Evolutionary conservation across 108 stramenopile species (phyloP), one percentile per base, ranked within the genome.

Genomic region (Cyclotella kingstonii): DNA sequence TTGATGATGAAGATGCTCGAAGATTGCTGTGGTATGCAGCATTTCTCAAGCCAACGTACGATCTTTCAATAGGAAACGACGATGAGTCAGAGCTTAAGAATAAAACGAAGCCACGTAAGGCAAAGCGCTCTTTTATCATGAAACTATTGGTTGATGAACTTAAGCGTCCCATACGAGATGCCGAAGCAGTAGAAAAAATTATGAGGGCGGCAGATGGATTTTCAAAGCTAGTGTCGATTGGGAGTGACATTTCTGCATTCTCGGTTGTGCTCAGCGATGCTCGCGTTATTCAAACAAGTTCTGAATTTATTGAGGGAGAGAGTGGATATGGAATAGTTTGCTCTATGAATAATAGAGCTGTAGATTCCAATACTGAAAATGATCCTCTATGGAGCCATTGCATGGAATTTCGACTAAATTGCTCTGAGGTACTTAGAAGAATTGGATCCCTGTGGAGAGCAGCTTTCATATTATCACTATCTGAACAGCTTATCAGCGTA

Each of bases 11-110:
- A 22, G 84, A 93, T 45, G 68, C 80, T n/a, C 63, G 87, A n/a
- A 73, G 91, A 42, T 59, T 87, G 29, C 54, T 93, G 12, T 93
- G 91, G 87, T 93, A 93, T 66, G 86, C 86, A 46, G 67, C 88
- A 0, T 87, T 90, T 54, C 70, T 90, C 18, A 93, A 90, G 58
- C 88, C 91, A 14, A 35, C 87, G 1, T 49, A 70, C 4, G 81
- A 90, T 59, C 48, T 40, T 33, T 73, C 30, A 57, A 45, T 42
- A 36, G 66, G 40, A 33, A 36, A 25, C 17, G 68, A 60, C 42
- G 69, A 51, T 58, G 75, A 38, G 0, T 22, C 14, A 38, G 60
- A 28, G 2, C 52, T 35, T 22, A 44, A 73, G 18, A 38, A 35
- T 15, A 56, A 47, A 18, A 57, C 66, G 68, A 71, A 65, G 30